phyloP scores from a whole-genome alignment of 164 flowering plant species.

The Vitis vinifera region DNA sequence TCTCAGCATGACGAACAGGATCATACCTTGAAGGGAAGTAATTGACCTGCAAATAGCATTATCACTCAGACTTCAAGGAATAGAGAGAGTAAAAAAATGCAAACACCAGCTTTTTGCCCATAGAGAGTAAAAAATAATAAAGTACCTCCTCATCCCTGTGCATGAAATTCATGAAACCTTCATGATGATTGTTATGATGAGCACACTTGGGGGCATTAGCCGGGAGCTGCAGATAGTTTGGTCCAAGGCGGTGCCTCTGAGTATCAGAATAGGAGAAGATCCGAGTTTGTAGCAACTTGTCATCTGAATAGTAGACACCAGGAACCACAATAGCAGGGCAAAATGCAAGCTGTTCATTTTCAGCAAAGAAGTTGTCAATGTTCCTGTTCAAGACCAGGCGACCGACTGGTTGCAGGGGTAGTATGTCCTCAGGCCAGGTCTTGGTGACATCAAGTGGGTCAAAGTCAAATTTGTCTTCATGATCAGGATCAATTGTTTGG shows the following conservation, averaged over 20 bases:
- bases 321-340: slow-evolving; percentile 90
- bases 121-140: background rate
- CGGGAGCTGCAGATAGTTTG: slow-evolving; percentile 92
- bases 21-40: slow-evolving; percentile 97
- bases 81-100: too few species aligned
- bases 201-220: slow-evolving; percentile 92
- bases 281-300: slow-evolving; percentile 86
- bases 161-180: slow-evolving; percentile 98
- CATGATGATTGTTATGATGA: slow-evolving; percentile 96
- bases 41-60: slow-evolving; percentile 53
- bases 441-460: slow-evolving; percentile 96
- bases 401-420: slow-evolving; percentile 92
- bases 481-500: slow-evolving; percentile 87
- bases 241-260: slow-evolving; percentile 98
- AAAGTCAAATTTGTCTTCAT: slow-evolving; percentile 82
- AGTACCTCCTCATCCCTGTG: slow-evolving; percentile 98
- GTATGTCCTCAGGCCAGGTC: slow-evolving; percentile 96
- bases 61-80: background rate
- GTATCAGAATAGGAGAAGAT: slow-evolving; percentile 91
- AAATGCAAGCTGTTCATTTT: slow-evolving; percentile 95
- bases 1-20: slow-evolving; percentile 87
- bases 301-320: slow-evolving; percentile 90
- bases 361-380: slow-evolving; percentile 95
- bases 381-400: slow-evolving; percentile 92
- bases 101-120: background rate